Evolutionary conservation across 2,329 filamentous ascomycete species (phyloP).

Genomic region (Botrytis pseudocinerea): DNA sequence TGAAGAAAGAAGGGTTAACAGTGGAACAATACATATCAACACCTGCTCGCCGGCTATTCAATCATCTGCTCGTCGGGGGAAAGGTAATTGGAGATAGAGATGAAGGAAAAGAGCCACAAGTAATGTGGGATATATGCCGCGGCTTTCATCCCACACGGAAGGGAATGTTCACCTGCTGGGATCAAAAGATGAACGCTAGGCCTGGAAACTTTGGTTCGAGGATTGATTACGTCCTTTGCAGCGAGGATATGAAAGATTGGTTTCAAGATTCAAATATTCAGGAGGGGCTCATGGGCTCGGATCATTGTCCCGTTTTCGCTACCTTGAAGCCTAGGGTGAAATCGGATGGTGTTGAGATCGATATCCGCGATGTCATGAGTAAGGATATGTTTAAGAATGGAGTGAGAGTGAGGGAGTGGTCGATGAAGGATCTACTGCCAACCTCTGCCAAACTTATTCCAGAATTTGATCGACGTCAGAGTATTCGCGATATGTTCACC

Average conservation of each 20-base stretch:
- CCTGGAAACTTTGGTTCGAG: slow-evolving; percentile 90
- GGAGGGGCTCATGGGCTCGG: slow-evolving; percentile 89
- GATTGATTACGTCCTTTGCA: slow-evolving; percentile 93
- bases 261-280: slow-evolving; percentile 83
- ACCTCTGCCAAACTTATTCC: slow-evolving; percentile 81
- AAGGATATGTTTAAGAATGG: slow-evolving; percentile 73
- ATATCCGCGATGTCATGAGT: slow-evolving; percentile 76
- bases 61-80: slow-evolving; percentile 78
- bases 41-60: slow-evolving; percentile 76
- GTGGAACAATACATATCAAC: slow-evolving; percentile 71
- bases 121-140: slow-evolving; percentile 82
- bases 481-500: slow-evolving; percentile 90
- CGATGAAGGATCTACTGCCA: slow-evolving; percentile 64
- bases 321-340: slow-evolving; percentile 64
- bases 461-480: slow-evolving; percentile 82
- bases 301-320: slow-evolving; percentile 93
- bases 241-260: slow-evolving; percentile 75
- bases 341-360: slow-evolving; percentile 49
- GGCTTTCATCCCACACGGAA: slow-evolving; percentile 74
- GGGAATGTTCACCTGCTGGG: slow-evolving; percentile 98
- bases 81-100: slow-evolving; percentile 67
- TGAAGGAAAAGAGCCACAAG: slow-evolving; percentile 65
- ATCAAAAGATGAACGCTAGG: slow-evolving; percentile 91
- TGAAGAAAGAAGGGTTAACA: slow-evolving; percentile 68
- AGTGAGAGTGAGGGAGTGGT: slow-evolving; percentile 65